Evolutionary conservation across 345 rosid genomes (phyloP).

Genomic region (Reutealis trisperma): DNA sequence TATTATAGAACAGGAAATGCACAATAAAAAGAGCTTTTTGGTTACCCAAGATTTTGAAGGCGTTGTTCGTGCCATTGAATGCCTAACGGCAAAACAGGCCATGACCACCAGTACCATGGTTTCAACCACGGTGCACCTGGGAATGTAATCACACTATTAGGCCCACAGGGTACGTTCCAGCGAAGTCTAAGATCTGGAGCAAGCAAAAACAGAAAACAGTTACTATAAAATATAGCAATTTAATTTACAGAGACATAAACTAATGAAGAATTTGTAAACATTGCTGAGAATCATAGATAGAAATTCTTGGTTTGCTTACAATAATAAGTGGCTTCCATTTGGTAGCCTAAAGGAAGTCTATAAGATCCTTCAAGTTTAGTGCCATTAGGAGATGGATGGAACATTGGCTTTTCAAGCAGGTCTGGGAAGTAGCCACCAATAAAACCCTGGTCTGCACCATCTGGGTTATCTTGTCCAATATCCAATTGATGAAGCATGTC

Average conservation of each 20-base stretch:
- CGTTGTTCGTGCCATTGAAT: slow-evolving; percentile 83
- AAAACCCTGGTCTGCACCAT: slow-evolving; percentile 99
- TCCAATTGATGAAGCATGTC: slow-evolving; percentile 79
- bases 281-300: background rate
- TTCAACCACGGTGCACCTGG: slow-evolving; percentile 96
- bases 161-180: slow-evolving; percentile 96
- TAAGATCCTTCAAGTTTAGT: slow-evolving; percentile 59
- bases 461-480: slow-evolving; percentile 61
- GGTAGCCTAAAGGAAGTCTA: slow-evolving; percentile 94
- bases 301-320: slow-evolving; percentile 49
- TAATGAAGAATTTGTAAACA: background rate
- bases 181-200: slow-evolving; percentile 70
- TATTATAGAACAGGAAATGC: too few relatives aligned
- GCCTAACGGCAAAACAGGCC: slow-evolving; percentile 94
- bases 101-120: slow-evolving; percentile 99
- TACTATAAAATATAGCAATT: background rate
- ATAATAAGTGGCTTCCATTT: slow-evolving; percentile 95
- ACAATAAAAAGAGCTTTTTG: background rate
- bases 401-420: slow-evolving; percentile 78
- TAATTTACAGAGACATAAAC: background rate
- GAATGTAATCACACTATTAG: slow-evolving; percentile 90
- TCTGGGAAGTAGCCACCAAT: slow-evolving; percentile 83
- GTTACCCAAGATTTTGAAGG: slow-evolving; percentile 67
- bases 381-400: slow-evolving; percentile 60
- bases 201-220: background rate